Evolutionary conservation across 2,329 filamentous ascomycete genomes (phyloP).

Genomic region (Aspergillus tamarii): DNA sequence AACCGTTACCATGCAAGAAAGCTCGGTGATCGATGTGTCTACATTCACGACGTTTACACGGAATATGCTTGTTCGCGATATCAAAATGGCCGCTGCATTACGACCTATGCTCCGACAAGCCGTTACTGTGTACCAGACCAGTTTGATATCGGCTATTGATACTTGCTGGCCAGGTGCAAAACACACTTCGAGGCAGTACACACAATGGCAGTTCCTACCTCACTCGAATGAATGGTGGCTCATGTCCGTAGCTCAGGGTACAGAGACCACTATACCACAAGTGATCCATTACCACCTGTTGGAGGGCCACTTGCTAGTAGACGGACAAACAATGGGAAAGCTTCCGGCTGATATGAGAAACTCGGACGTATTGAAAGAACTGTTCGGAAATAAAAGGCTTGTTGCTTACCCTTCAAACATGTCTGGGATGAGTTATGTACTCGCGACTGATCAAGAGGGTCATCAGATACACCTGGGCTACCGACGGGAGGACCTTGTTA

Average conservation of each 20-base stretch:
- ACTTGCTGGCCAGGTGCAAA: constrained; percentile 48
- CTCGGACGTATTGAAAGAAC: constrained; percentile 46
- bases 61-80: constrained; percentile 51
- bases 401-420: constrained; percentile 55
- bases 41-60: constrained; percentile 38
- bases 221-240: constrained; percentile 36
- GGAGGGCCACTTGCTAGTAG: constrained; percentile 53
- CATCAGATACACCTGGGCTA: constrained; percentile 61
- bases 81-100: constrained; percentile 48
- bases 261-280: constrained; percentile 36
- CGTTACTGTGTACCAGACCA: constrained; percentile 32
- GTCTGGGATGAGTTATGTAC: constrained; percentile 57
- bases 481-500: constrained; percentile 43
- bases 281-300: constrained; percentile 50
- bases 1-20: constrained; percentile 54
- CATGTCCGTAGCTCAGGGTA: constrained; percentile 30
- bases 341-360: constrained; percentile 57
- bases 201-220: constrained; percentile 26
- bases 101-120: constrained; percentile 37
- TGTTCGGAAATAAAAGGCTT: constrained; percentile 60
- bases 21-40: constrained; percentile 42
- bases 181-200: constrained; percentile 20
- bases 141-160: constrained; percentile 42
- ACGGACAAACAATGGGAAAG: constrained; percentile 54
- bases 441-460: constrained; percentile 40